phyloP scores from a whole-genome alignment of 257 asterid species.

The Parsonsia alboflavescens region DNA sequence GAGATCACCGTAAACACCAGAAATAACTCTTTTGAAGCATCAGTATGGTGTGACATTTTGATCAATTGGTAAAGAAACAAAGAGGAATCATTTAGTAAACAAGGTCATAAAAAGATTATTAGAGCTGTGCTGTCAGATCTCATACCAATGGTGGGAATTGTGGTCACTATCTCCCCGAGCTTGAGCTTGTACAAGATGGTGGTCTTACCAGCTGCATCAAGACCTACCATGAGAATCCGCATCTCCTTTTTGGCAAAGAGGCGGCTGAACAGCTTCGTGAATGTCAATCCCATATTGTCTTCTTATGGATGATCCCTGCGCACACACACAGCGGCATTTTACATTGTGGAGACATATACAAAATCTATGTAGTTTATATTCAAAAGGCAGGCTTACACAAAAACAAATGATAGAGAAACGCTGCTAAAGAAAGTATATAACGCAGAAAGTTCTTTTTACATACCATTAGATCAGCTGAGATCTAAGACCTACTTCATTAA shows the following conservation, averaged over 20 bases:
- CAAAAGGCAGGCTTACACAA: background rate
- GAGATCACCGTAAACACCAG: background rate
- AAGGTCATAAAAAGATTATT: background rate
- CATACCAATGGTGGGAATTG: constrained; percentile 95
- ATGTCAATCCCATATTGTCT: constrained; percentile 67
- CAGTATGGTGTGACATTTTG: background rate
- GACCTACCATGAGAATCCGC: constrained; percentile 94
- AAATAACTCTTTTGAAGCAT: too few species aligned
- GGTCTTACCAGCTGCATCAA: constrained; percentile 96
- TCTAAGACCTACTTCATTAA: background rate
- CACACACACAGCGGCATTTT: background rate
- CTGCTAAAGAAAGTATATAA: background rate
- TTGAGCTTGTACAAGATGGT: constrained; percentile 93
- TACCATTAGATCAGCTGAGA: background rate
- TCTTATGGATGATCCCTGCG: constrained; percentile 33
- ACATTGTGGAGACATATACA: background rate
- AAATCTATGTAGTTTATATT: background rate
- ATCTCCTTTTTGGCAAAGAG: constrained; percentile 91
- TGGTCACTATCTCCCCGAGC: constrained; percentile 93
- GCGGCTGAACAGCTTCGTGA: constrained; percentile 77
- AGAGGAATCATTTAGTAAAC: background rate
- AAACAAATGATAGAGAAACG: background rate
- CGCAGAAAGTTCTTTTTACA: background rate
- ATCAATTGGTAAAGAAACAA: background rate
- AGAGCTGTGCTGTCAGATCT: constrained; percentile 5